phyloP scores from a whole-genome alignment of 2,329 filamentous ascomycete genomes.

The Fulvia fulva region DNA sequence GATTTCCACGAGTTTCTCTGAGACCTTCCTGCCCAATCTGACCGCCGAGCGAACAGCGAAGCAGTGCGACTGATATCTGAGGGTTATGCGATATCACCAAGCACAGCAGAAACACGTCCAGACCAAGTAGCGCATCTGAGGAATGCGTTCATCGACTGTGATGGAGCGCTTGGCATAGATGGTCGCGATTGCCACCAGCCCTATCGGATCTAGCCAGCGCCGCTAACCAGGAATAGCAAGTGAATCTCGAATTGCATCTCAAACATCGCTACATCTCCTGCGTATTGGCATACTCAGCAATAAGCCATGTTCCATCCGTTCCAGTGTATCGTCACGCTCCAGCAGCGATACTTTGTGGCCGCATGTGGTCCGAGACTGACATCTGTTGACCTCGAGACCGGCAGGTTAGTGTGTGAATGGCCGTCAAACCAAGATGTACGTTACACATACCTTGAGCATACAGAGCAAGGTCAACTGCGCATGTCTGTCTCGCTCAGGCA shows the following conservation, averaged over 20 bases:
- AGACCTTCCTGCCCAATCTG: neutral
- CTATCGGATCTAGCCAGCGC: neutral
- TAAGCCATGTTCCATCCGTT: slow-evolving; percentile 38
- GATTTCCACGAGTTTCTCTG: neutral
- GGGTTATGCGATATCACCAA: neutral
- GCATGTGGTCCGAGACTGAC: slow-evolving; percentile 70
- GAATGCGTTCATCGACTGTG: neutral
- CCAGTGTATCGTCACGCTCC: slow-evolving; percentile 37
- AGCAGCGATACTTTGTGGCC: slow-evolving; percentile 59
- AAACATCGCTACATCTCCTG: neutral
- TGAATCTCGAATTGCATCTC: neutral
- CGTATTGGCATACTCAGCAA: neutral
- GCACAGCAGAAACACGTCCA: neutral
- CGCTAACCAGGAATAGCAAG: neutral
- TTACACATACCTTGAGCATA: neutral
- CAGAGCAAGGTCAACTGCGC: neutral
- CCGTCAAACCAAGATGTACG: slow-evolving; percentile 29
- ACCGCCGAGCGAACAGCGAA: neutral
- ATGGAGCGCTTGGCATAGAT: slow-evolving; percentile 1
- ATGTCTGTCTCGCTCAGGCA: too few species aligned
- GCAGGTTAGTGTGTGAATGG: slow-evolving; percentile 61
- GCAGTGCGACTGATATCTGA: neutral
- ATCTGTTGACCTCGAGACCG: slow-evolving; percentile 58
- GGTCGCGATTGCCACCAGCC: neutral
- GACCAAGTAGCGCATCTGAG: neutral